These are phyloP conservation scores for Rhodotorula babjevae DNA, from an alignment of 768 basidiomycete genomes.

Conservation along the genomic window DNA sequence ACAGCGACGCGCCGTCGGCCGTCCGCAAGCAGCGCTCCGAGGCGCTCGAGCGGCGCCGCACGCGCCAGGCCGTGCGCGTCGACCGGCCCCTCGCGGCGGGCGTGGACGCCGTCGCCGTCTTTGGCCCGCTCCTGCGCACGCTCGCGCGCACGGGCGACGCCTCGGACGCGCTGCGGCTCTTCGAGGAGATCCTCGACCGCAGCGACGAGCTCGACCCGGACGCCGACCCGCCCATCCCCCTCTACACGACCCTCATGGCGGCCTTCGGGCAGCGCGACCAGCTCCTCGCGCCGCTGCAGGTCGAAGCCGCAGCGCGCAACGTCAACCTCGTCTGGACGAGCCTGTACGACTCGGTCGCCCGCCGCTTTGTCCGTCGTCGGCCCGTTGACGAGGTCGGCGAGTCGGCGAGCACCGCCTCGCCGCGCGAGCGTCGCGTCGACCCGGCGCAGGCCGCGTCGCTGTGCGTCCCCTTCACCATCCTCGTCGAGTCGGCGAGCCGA, in stretches of 20 bases:
- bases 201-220: conserved; percentile 45
- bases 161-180: conserved; percentile 54
- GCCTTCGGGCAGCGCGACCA: conserved; percentile 63
- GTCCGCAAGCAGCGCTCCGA: background rate
- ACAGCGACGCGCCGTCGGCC: background rate
- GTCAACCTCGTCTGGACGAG: conserved; percentile 59
- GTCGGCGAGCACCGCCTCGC: conserved; percentile 46
- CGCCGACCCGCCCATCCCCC: conserved; percentile 59
- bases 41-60: background rate
- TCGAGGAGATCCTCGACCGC: conserved; percentile 47
- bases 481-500: conserved; percentile 63
- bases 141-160: background rate
- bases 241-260: conserved; percentile 64
- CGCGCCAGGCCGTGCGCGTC: background rate
- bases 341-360: conserved; percentile 59
- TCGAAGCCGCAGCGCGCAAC: conserved; percentile 54
- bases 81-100: conserved; percentile 10
- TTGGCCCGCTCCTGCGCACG: conserved; percentile 13
- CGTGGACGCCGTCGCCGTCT: background rate
- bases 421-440: conserved; percentile 30
- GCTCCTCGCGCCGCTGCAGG: conserved; percentile 59
- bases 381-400: conserved; percentile 27
- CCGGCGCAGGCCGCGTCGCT: conserved; percentile 57
- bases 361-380: conserved; percentile 30
- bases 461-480: conserved; percentile 72